Evolutionary conservation across 2,329 filamentous ascomycete species (phyloP), one percentile per base, ranked within the genome.

Genomic region (Alternaria burnsii): DNA sequence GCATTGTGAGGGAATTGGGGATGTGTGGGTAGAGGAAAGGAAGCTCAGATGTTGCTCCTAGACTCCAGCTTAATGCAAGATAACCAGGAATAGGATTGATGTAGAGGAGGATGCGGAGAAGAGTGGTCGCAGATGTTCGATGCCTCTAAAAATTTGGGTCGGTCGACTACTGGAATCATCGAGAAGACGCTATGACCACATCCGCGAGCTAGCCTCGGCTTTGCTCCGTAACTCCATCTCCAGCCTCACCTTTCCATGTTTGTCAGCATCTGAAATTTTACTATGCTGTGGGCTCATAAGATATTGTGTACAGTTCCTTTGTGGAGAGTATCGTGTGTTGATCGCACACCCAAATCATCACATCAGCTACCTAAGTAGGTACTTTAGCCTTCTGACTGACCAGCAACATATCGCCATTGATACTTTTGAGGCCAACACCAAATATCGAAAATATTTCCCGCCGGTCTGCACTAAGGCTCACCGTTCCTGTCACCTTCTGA

Each of bases 1-100:
- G 95, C 95, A 99, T 99, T 79, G 82, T 91, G 83, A 66, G 36
- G 52, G 61, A 52, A 67, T 68, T 62, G 63, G 51, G 51, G 47
- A 65, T 67, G 61, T 67, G 67, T 66, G n/a, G 59, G 52, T 59
- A 62, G 52, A 58, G 48, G 48, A 65, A 56, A 40, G 30, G 59
- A 76, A 66, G 67, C 47, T 71, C 65, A 75, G 65, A 64, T 66
- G 61, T 68, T 76, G 71, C 72, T 73, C 72, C 73, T 56, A 67
- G 70, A 77, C 76, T 78, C 75, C 75, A 67, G 65, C 68, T 70
- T 52, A 73, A 75, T 76, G 69, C 70, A 77, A 71, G 67, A 66
- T 69, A 63, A 70, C 70, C 54, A 68, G 66, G 69, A 71, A 72
- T 70, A 70, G 63, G 62, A 67, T 66, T 65, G 66, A 51, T 68